Conservation (phyloP, 331 rosid species). For the Acacia concinna region DNA sequence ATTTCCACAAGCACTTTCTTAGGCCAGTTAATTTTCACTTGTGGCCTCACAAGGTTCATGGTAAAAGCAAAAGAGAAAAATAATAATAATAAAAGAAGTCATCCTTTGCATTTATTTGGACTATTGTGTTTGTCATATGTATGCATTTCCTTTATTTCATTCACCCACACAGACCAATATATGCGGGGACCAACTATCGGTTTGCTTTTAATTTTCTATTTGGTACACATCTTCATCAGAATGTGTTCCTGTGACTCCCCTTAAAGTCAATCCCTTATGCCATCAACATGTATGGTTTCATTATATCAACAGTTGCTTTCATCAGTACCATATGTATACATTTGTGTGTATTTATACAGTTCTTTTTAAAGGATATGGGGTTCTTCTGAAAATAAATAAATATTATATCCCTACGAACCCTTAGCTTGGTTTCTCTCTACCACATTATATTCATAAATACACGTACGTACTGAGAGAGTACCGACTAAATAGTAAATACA, state of each 20-base stretch:
- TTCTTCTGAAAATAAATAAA: not conserved
- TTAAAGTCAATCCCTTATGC: slow-evolving; percentile 38
- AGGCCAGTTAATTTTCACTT: slow-evolving; percentile 33
- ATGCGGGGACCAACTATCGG: slow-evolving; percentile 38
- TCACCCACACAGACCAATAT: slow-evolving; percentile 33
- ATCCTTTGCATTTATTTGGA: slow-evolving; percentile 33
- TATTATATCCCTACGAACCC: not conserved
- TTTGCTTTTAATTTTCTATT: slow-evolving; percentile 20
- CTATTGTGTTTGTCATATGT: slow-evolving; percentile 37
- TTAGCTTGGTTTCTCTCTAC: not conserved
- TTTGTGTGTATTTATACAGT: not conserved
- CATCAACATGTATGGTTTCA: slow-evolving; percentile 40
- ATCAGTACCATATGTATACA: not conserved
- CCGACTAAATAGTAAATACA: not conserved
- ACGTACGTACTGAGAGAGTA: not conserved
- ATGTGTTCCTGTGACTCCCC: slow-evolving; percentile 24
- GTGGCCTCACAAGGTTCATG: slow-evolving; percentile 29
- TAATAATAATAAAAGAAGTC: not conserved
- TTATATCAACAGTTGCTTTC: slow-evolving; percentile 44
- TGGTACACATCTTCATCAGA: slow-evolving; percentile 37
- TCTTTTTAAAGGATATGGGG: not conserved
- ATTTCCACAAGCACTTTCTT: slow-evolving; percentile 34
- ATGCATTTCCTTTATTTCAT: slow-evolving; percentile 13
- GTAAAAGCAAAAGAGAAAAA: not conserved
- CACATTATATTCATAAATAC: not conserved